Evolutionary conservation across 2,329 filamentous ascomycete genomes (phyloP).

Genomic region (Pleochaeta shiraiana): DNA sequence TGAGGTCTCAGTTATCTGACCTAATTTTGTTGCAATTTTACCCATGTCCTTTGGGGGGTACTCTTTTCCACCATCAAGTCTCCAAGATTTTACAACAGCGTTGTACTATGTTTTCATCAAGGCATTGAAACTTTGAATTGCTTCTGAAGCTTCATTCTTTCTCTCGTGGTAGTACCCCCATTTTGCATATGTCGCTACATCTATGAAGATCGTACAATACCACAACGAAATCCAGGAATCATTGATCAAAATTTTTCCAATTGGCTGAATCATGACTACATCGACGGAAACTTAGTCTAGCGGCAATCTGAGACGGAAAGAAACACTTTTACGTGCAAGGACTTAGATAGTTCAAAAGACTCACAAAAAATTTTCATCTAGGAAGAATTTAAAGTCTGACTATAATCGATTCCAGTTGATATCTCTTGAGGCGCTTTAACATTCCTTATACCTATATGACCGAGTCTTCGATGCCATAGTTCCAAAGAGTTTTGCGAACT

Average conservation of each 20-base stretch:
- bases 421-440: no score
- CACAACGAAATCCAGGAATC: background rate
- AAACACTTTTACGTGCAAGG: background rate
- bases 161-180: background rate
- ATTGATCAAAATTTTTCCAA: background rate
- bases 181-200: background rate
- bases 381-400: no score
- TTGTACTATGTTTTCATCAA: no score
- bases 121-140: background rate
- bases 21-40: background rate
- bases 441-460: no score
- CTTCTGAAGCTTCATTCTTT: background rate
- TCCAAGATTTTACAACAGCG: background rate
- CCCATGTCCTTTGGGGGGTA: background rate
- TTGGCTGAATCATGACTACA: background rate
- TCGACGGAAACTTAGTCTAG: background rate
- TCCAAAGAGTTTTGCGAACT: no score
- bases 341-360: background rate
- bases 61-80: background rate
- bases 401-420: no score
- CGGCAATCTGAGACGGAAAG: background rate
- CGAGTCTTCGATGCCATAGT: no score
- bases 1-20: background rate
- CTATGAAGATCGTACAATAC: background rate
- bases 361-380: background rate